Evolutionary conservation across 2,329 filamentous ascomycete species (phyloP), one percentile per base, ranked within the genome.

Genomic region (Apiospora rasikravindrae): DNA sequence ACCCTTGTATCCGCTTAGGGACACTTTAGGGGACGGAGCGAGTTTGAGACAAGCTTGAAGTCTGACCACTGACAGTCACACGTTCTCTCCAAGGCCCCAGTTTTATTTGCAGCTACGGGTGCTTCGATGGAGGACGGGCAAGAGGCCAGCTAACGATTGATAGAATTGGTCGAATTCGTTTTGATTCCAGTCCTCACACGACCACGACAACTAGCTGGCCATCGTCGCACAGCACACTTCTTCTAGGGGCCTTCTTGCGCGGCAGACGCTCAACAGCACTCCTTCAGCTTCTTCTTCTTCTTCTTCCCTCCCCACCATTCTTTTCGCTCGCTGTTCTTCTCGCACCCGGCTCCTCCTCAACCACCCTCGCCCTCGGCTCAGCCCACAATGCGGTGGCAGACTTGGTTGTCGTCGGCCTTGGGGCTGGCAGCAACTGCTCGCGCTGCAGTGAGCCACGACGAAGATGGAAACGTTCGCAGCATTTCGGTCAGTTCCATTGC

Each of bases 401-500:
- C 76, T 61, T 77, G 74, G 73, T 75, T 81, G 76, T 80, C 78
- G 76, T 80, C 78, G 74, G 77, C 79, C 75, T 72, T 81, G 57
- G 81, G 79, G 78, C 78, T 82, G 77, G 80, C 78, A 61, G 78
- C 81, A 40, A 80, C 79, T 69, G 79, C 84, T 67, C 83, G 84
- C 71, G 81, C 80, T 71, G 82, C 84, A 57, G 77, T 80, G 71
- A 79, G 82, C 66, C 85, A 88, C 77, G 84, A 83, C 73, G 88
- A 82, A 8, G 80, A 81, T 72, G 80, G 82, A 73, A 82, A 89
- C 76, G 86, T 92, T 77, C 90, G 90, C 82, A 90, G 88, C 77
- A 92, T 92, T 80, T 88, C 89, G 75, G 91, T 92, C 83, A 76
- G 89, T 82, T 19, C 16, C n/a, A 51, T 71, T 68, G 75, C 64